phyloP scores from a whole-genome alignment of 139 green algal species.

The Raphidocelis subcapitata region DNA sequence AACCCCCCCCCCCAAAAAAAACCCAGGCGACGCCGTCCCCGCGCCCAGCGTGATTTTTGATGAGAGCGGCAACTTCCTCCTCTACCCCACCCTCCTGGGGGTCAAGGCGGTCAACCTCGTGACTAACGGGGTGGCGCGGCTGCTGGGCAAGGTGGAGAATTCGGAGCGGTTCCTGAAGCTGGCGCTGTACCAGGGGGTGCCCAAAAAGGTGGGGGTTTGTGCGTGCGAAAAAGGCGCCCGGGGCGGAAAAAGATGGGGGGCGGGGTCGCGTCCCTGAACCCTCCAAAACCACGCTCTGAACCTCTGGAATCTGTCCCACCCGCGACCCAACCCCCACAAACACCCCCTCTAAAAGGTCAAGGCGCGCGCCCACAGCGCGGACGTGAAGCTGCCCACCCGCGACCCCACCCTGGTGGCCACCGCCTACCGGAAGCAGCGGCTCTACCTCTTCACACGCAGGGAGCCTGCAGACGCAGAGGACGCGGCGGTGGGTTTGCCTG shows the following conservation, averaged over 20 bases:
- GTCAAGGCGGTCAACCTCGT: slow-evolving; percentile 94
- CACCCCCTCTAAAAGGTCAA: slow-evolving; percentile 15
- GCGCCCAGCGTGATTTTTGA: slow-evolving; percentile 91
- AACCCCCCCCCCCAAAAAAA: too few relatives aligned
- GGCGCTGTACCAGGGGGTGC: slow-evolving; percentile 81
- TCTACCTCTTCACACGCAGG: slow-evolving; percentile 91
- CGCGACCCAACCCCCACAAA: background rate
- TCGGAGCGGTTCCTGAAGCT: slow-evolving; percentile 91
- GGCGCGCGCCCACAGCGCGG: slow-evolving; percentile 4
- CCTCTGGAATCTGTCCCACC: background rate
- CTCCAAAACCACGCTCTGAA: background rate
- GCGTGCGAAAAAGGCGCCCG: too few relatives aligned
- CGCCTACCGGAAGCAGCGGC: slow-evolving; percentile 83
- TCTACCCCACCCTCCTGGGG: slow-evolving; percentile 89
- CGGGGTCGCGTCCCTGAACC: too few relatives aligned
- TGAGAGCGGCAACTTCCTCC: slow-evolving; percentile 88
- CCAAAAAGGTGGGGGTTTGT: slow-evolving; percentile 24
- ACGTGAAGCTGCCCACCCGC: slow-evolving; percentile 21
- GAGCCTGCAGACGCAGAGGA: slow-evolving; percentile 85
- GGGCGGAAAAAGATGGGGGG: too few relatives aligned
- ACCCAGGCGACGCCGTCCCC: slow-evolving; percentile 28
- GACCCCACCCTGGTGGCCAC: slow-evolving; percentile 87
- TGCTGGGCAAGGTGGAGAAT: slow-evolving; percentile 96
- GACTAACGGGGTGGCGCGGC: slow-evolving; percentile 67
- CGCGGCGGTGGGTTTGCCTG: slow-evolving; percentile 23